Conservation (phyloP, 306 rosid genomes). For the Rosa rugosa region DNA sequence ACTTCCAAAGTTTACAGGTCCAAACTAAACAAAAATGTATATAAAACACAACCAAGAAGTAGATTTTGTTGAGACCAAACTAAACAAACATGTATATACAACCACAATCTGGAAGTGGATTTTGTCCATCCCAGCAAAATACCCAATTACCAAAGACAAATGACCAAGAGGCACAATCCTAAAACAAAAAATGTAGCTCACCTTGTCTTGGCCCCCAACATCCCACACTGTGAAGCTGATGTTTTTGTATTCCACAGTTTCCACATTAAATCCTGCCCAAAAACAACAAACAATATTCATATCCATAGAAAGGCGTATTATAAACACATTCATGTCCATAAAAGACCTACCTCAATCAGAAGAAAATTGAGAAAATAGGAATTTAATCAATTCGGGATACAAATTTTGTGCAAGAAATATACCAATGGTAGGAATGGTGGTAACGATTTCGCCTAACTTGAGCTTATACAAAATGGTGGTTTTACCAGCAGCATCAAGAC, state of each 20-base stretch:
- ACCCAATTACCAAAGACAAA: background rate
- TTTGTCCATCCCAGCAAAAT: background rate
- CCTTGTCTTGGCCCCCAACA: slow-evolving; percentile 65
- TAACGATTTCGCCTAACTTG: slow-evolving; percentile 56
- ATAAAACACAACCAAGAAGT: background rate
- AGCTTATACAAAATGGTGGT: slow-evolving; percentile 59
- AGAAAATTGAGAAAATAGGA: background rate
- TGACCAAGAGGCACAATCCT: background rate
- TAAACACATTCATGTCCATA: background rate
- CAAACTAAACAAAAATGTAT: background rate
- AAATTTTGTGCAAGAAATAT: slow-evolving; percentile 3
- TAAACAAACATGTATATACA: background rate
- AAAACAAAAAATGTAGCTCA: slow-evolving; percentile 20
- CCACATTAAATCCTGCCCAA: slow-evolving; percentile 54
- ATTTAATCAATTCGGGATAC: background rate
- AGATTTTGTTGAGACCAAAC: too few relatives aligned
- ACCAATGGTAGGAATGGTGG: slow-evolving; percentile 57
- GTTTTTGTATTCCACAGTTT: slow-evolving; percentile 55
- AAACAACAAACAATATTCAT: background rate
- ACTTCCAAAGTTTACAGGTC: background rate
- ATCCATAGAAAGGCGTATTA: background rate
- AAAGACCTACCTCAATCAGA: background rate
- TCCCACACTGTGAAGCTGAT: slow-evolving; percentile 62
- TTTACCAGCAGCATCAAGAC: slow-evolving; percentile 55
- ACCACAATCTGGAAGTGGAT: too few relatives aligned